These are phyloP conservation scores for Chytridium lagenaria DNA, from an alignment of 371 early-diverging fungal genomes.

Conservation along the genomic window DNA sequence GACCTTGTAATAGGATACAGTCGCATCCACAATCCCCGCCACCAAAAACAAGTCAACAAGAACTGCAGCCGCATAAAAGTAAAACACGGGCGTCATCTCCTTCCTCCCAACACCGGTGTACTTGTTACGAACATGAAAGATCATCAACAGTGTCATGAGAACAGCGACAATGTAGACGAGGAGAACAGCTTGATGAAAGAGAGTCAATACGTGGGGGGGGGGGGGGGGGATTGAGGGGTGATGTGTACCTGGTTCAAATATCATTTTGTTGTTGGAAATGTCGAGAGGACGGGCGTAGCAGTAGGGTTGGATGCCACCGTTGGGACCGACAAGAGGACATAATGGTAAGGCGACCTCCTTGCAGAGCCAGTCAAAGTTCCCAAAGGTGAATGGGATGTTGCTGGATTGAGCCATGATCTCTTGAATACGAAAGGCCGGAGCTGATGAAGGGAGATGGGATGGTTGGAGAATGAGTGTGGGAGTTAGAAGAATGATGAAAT, in stretches of 20 bases:
- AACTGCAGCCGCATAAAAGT: constrained; percentile 84
- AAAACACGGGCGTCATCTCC: constrained; percentile 97
- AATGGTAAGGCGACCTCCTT: constrained; percentile 79
- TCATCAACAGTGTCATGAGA: constrained; percentile 96
- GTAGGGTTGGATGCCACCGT: constrained; percentile 83
- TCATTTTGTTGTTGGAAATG: constrained; percentile 65
- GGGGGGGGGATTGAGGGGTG: neutral
- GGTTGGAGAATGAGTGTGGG: no score
- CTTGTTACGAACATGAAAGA: constrained; percentile 93
- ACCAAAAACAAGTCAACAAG: constrained; percentile 87
- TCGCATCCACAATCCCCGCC: constrained; percentile 86
- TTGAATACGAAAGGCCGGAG: no score
- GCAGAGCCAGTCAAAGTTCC: constrained; percentile 87
- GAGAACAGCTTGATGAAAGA: constrained; percentile 81
- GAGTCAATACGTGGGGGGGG: constrained; percentile 60
- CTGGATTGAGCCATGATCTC: constrained; percentile 1
- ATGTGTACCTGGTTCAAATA: constrained; percentile 89
- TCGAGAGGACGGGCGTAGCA: constrained; percentile 95
- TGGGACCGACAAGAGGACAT: constrained; percentile 79
- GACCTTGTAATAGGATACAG: constrained; percentile 80
- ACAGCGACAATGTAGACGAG: constrained; percentile 90
- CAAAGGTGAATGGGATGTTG: constrained; percentile 66
- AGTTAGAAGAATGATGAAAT: no score
- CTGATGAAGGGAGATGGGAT: no score
- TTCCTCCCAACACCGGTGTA: constrained; percentile 97